These are phyloP conservation scores for Monascus ruber DNA, from an alignment of 2,329 filamentous ascomycete species.

Conservation along the genomic window DNA sequence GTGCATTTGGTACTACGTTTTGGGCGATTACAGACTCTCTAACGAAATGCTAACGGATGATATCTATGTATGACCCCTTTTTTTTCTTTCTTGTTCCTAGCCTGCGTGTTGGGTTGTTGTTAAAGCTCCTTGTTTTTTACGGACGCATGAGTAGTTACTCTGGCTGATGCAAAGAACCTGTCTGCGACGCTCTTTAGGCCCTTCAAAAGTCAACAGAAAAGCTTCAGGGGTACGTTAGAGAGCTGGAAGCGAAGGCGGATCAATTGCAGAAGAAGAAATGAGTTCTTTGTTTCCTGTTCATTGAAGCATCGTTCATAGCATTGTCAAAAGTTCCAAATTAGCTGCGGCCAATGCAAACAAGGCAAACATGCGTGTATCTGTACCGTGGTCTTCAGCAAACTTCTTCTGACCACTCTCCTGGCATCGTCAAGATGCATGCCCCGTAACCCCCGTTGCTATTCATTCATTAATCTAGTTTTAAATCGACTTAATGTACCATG, in stretches of 20 bases:
- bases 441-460: not conserved
- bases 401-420: not conserved
- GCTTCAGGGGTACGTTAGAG: constrained; percentile 71
- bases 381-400: not conserved
- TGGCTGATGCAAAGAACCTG: too few relatives aligned
- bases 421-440: too few relatives aligned
- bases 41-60: constrained; percentile 92
- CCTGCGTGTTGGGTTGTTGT: not conserved
- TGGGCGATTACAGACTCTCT: constrained; percentile 85
- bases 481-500: constrained; percentile 29
- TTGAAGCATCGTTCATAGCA: not conserved
- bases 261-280: constrained; percentile 57
- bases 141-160: too few relatives aligned
- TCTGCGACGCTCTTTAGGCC: constrained; percentile 43
- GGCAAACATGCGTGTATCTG: constrained; percentile 6
- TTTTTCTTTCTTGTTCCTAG: not conserved
- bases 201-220: constrained; percentile 79
- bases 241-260: constrained; percentile 69
- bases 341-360: constrained; percentile 7
- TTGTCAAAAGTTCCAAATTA: not conserved
- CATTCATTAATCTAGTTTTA: not conserved
- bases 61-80: constrained; percentile 52
- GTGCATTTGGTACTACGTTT: constrained; percentile 80
- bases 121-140: not conserved
- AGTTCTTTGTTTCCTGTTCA: constrained; percentile 1